phyloP scores from a whole-genome alignment of 208 protist genomes.

The Balamuthia mandrillaris region DNA sequence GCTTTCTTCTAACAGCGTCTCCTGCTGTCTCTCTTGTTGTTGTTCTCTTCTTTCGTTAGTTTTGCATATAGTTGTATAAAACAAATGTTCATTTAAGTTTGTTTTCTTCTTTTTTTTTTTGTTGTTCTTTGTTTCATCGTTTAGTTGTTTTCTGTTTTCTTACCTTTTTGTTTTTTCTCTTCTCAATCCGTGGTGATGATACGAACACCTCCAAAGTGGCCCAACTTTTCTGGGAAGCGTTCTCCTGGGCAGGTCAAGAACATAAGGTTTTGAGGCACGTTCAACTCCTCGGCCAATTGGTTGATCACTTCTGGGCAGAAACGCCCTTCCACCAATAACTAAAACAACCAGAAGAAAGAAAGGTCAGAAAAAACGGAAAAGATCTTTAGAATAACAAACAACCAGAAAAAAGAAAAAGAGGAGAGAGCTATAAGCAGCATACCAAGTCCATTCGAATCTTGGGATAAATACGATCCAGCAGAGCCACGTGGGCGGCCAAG shows the following conservation, averaged over 20 bases:
- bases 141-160: no score
- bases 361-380: neutral
- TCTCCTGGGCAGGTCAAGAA: constrained; percentile 75
- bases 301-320: constrained; percentile 62
- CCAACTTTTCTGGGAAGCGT: constrained; percentile 61
- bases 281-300: constrained; percentile 59
- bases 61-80: no score
- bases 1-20: no score
- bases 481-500: constrained; percentile 59
- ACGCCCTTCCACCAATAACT: neutral
- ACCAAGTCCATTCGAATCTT: constrained; percentile 71
- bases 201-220: constrained; percentile 70
- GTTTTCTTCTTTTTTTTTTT: no score
- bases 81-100: no score
- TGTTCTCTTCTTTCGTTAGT: no score
- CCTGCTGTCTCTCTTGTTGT: no score
- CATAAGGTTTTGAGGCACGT: constrained; percentile 77
- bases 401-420: neutral
- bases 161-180: no score
- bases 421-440: neutral
- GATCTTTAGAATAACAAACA: neutral
- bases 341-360: neutral
- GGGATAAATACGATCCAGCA: constrained; percentile 66
- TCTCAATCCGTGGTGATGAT: no score
- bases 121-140: no score